These are phyloP conservation scores for Odonthalia washingtoniensis DNA, from an alignment of 31 red algal species.

Conservation along the genomic window DNA sequence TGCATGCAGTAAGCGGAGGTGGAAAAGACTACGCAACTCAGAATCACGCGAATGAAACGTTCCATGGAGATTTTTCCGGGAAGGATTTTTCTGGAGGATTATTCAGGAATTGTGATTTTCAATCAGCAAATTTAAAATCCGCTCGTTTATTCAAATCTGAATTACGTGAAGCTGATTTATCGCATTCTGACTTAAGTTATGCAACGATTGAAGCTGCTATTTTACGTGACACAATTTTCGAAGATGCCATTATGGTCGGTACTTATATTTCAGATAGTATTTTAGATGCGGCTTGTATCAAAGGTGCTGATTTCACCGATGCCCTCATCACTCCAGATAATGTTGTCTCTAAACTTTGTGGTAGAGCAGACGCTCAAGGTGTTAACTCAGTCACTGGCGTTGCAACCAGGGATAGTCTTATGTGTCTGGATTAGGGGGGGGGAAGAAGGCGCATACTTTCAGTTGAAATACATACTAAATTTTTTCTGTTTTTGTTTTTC, in stretches of 20 bases:
- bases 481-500: no score
- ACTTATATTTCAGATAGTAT: conserved; percentile 81
- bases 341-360: conserved; percentile 65
- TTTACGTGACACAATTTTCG: conserved; percentile 63
- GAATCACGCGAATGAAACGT: conserved; percentile 67
- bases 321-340: conserved; percentile 71
- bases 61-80: conserved; percentile 64
- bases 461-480: no score
- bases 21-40: conserved; percentile 85
- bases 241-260: conserved; percentile 60
- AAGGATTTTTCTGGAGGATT: conserved; percentile 86
- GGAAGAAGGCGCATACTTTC: no score
- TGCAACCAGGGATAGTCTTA: conserved; percentile 87
- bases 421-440: conserved; percentile 90
- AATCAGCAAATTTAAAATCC: conserved; percentile 52
- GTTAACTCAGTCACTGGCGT: conserved; percentile 73
- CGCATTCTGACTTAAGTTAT: conserved; percentile 64
- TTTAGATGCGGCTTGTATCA: conserved; percentile 62
- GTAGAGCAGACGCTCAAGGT: conserved; percentile 74
- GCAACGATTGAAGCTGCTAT: conserved; percentile 82
- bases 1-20: conserved; percentile 80
- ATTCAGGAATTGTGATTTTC: conserved; percentile 74
- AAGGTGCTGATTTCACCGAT: conserved; percentile 80
- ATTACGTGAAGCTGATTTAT: conserved; percentile 77
- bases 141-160: conserved; percentile 95